Base-by-base conservation (phyloP, 352 stramenopile genomes). In the Phytophthora sp. region DNA sequence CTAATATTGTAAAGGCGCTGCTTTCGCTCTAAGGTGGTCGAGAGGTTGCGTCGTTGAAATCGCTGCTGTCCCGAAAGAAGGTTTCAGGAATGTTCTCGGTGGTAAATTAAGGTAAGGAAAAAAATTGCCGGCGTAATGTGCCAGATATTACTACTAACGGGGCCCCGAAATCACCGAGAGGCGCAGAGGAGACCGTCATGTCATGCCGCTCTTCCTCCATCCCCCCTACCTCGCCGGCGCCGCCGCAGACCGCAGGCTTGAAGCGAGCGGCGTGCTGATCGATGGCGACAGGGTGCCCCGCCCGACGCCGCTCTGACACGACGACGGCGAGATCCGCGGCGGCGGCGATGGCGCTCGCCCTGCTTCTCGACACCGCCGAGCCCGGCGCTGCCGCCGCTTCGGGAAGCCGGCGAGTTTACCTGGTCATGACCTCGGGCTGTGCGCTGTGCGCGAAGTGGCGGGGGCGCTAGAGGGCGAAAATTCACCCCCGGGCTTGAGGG, bases 211-310 rank as follows among this genome's bases (percentile, higher is more conserved):
- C 23, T 30, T 38, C 27, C 35, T 48, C 27, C 41, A 52, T 53
- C 34, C 13, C 17, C 26, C 21, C 5, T 23, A n/a, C 49, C 49
- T 44, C 38, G 11, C 24, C 13, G n/a, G 43, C 31, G 42, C n/a
- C n/a, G n/a, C n/a, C n/a, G n/a, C n/a, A n/a, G n/a, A n/a, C n/a
- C n/a, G n/a, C n/a, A 17, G 27, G 35, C 55, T 52, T 56, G 34
- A 38, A 35, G 23, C 30, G 23, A 9, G 30, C 24, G 52, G 35
- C 42, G 44, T 23, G 28, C 50, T 54, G 58, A 54, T 45, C 30
- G 8, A 41, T 66, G 41, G 50, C 49, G 58, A 55, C 58, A 66
- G 49, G 41, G 34, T 61, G n/a, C n/a, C n/a, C n/a, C n/a, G n/a
- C n/a, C n/a, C n/a, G n/a, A n/a, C n/a, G 41, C 15, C 15, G 42